Base-by-base conservation (phyloP, 495 filamentous ascomycete species). In the Aspergillus affinis region DNA sequence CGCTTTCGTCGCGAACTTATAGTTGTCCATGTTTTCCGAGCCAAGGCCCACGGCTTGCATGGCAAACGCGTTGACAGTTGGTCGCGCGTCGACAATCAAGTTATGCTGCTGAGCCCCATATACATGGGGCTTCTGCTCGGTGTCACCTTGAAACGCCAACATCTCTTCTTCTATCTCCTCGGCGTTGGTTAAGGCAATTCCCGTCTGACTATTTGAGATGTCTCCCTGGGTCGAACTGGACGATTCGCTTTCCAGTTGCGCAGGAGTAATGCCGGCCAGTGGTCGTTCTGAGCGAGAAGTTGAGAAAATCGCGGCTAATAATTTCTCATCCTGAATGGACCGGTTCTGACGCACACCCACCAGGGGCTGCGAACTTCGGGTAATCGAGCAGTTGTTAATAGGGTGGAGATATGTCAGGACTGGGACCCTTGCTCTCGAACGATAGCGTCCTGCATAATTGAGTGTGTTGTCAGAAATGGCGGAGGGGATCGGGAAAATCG, bases 11-110 rank as follows among this genome's bases (percentile, higher is more conserved):
- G 91, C 91, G 66, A 91, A 92, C 53, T 86, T 89, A 72, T 99
- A 99, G 71, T 97, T 90, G 54, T 97, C 92, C 91, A 98, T 97
- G 63, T 97, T 97, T 70, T 99, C 94, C 0, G 92, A 96, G 4
- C 94, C 94, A 65, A 92, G 85, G 2, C 94, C 94, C 63, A 94
- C 88, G 9, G 91, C 90, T 74, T 97, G 92, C 90, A 97, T 99
- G 13, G 92, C 93, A 58, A 90, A 85, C 1, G 95, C 96, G 75
- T 99, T 99, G 60, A 99, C 88, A 0, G 90, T 94, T 7, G 94
- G 94, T 17, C 94, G 86, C 18, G 94, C 94, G 82, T 99, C 94
- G 46, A 99, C 93, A 54, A 99, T 99, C 32, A 98, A 73, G 67
- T 99, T 99, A 60, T 87, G 83, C 72, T 96, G 91, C 67, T 97